phyloP scores from a whole-genome alignment of 163 green algal genomes.

The Scenedesmus sp. region DNA sequence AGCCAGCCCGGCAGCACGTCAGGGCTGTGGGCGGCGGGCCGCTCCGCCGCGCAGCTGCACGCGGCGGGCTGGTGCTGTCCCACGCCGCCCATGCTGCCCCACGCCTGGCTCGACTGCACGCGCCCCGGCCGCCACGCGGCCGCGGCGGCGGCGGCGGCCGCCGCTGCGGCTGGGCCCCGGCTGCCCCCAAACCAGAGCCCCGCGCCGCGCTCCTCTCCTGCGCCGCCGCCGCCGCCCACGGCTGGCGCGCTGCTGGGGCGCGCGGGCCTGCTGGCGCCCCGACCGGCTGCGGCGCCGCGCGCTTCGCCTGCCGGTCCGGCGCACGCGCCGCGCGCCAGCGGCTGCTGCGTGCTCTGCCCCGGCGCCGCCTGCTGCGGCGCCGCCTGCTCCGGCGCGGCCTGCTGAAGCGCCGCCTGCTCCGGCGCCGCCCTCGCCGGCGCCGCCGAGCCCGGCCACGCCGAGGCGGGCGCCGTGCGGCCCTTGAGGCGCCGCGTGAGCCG shows the following conservation, averaged over 20 bases:
- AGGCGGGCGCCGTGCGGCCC: neutral
- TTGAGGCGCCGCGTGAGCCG: slow-evolving; percentile 30
- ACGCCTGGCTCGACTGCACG: no score
- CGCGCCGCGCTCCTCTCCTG: no score
- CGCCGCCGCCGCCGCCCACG: no score
- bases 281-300: no score
- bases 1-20: slow-evolving; percentile 29
- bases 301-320: no score
- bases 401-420: neutral
- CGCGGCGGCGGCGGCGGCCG: no score
- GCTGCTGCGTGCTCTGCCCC: neutral
- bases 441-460: slow-evolving; percentile 16
- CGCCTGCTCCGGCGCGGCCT: neutral
- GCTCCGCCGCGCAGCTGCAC: neutral
- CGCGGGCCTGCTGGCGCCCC: no score
- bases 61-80: neutral
- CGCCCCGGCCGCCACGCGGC: no score
- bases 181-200: no score
- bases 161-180: neutral
- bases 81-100: neutral
- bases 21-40: neutral
- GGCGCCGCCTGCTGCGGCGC: no score
- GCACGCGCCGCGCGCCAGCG: neutral
- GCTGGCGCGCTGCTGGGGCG: no score
- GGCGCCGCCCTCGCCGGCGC: neutral